Evolutionary conservation across 371 early-diverging fungal genomes (phyloP), one percentile per base, ranked within the genome.

Genomic region (Mortierella sp.): DNA sequence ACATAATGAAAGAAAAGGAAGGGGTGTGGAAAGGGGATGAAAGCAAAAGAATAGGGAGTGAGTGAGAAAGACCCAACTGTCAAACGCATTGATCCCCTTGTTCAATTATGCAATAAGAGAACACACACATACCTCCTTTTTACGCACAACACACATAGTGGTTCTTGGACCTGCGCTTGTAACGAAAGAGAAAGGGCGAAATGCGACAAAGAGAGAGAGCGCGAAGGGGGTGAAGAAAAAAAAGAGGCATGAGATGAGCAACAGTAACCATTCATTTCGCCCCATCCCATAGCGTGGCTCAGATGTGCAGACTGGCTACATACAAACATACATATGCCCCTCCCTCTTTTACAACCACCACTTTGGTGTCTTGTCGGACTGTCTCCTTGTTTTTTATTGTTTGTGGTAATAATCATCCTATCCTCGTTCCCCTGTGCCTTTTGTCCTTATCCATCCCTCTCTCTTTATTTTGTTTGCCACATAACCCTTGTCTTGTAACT

Each of bases 11-110:
- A 60, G n/a, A 28, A 34, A 34, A 7, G 63, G 21, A 63, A 26
- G 26, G 60, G 31, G 31, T 60, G 50, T 11, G 2, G 14, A 50
- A 50, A 50, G 50, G 50, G 50, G 50, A 14, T 50, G 50, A 13
- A 50, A 38, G 42, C 42, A 5, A 16, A 50, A 50, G 11, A 50
- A 50, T 50, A 50, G 14, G 50, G 50, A 50, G 50, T 13, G 50
- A 47, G 47, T 47, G 47, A n/a, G n/a, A n/a, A n/a, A n/a, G n/a
- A n/a, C 47, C 11, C 60, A 28, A 60, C 28, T 31, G 34, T 63
- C 63, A 63, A 63, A 63, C 63, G 34, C 19, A 63, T 63, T 34
- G 63, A 63, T 34, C 26, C 63, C 55, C 63, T 19, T 63, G 34
- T 38, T 68, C 68, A 68, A 68, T 42, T 68, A 42, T 68, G 31